Evolutionary conservation across 2,329 filamentous ascomycete genomes (phyloP).

Genomic region (Aspergillus quadrilineatus): DNA sequence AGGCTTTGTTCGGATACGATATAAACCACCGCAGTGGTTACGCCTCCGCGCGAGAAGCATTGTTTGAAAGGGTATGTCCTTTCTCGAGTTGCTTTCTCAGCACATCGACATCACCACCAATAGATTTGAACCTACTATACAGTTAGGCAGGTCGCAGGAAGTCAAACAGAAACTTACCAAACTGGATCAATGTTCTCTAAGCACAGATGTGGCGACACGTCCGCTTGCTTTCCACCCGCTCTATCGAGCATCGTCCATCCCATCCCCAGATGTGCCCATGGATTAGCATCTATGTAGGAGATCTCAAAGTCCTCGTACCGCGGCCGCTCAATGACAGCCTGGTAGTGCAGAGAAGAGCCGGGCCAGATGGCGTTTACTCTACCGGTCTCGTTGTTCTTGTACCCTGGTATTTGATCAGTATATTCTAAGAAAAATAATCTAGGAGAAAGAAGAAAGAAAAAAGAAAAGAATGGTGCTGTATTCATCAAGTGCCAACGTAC

Average conservation of each 20-base stretch:
- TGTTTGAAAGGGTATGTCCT: too few species aligned
- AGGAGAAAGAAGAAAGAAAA: conserved; percentile 30
- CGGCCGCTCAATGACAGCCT: background rate
- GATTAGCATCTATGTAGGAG: background rate
- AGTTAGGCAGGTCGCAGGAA: too few species aligned
- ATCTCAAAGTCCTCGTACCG: conserved; percentile 4
- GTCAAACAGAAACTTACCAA: background rate
- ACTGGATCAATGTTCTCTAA: background rate
- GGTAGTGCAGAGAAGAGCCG: conserved; percentile 3
- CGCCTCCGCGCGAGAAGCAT: too few species aligned
- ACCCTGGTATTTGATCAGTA: background rate
- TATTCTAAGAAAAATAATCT: too few species aligned
- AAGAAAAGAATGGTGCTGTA: too few species aligned
- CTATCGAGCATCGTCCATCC: background rate
- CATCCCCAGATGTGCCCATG: background rate
- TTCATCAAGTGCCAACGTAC: background rate
- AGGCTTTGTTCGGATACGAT: too few species aligned
- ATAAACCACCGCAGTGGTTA: too few species aligned
- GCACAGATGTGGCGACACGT: conserved; percentile 3
- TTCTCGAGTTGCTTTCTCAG: too few species aligned
- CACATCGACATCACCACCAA: too few species aligned
- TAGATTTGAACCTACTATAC: too few species aligned
- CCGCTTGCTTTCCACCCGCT: background rate
- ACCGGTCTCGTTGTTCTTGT: conserved; percentile 1
- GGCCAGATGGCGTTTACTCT: conserved; percentile 3